phyloP scores from a whole-genome alignment of 2,329 filamentous ascomycete genomes.

The Aspergillus sp. region DNA sequence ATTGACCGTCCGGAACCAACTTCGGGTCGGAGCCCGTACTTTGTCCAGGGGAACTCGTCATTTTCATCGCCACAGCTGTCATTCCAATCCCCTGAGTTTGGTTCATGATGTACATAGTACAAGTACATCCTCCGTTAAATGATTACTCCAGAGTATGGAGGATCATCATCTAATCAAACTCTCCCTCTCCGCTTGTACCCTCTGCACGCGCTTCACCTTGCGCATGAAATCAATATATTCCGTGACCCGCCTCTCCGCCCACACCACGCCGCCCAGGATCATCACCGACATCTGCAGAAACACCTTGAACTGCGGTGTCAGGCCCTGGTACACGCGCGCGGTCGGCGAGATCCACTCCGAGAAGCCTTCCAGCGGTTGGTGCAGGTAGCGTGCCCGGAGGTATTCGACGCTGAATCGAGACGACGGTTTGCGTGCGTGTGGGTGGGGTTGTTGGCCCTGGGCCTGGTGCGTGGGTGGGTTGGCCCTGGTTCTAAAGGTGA shows the following conservation, averaged over 20 bases:
- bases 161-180: background rate
- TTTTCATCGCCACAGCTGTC: too few relatives aligned
- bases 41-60: too few relatives aligned
- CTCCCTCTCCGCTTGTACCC: slow-evolving; percentile 24
- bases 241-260: slow-evolving; percentile 39
- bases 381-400: slow-evolving; percentile 25
- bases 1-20: too few relatives aligned
- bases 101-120: too few relatives aligned
- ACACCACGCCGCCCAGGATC: slow-evolving; percentile 43
- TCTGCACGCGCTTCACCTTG: slow-evolving; percentile 34
- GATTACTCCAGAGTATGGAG: too few relatives aligned
- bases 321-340: slow-evolving; percentile 37
- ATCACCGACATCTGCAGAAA: slow-evolving; percentile 42
- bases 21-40: too few relatives aligned
- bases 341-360: slow-evolving; percentile 39
- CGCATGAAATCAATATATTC: slow-evolving; percentile 40
- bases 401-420: slow-evolving; percentile 16
- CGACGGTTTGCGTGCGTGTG: slow-evolving; percentile 3
- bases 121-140: too few relatives aligned
- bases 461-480: slow-evolving; percentile 16
- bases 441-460: slow-evolving; percentile 1
- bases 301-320: slow-evolving; percentile 44
- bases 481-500: slow-evolving; percentile 29
- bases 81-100: too few relatives aligned
- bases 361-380: slow-evolving; percentile 41